Evolutionary conservation across 1,284 basidiomycete genomes (phyloP), one percentile per base, ranked within the genome.

Genomic region (Ceratobasidium sp.): DNA sequence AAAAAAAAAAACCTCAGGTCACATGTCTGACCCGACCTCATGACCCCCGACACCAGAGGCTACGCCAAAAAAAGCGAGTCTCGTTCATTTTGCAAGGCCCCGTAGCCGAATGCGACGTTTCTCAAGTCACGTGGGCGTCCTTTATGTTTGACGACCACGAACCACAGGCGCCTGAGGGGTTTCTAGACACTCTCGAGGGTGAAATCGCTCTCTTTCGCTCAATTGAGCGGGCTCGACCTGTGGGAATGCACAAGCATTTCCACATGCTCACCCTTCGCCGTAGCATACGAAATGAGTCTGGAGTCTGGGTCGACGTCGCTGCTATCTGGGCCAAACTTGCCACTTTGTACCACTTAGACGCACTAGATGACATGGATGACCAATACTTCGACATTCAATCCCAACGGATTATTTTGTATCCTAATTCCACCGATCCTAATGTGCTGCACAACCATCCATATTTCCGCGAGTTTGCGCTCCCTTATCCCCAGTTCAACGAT

Each of bases 181-280:
- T 92, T 82, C 89, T 95, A 38, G 88, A 92, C 82, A 91, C 89
- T 6, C 89, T 94, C 77, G 90, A 92, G 81, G 93, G 93, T 56
- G 94, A 95, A 84, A 93, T 94, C 61, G 88, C 92, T 4, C 92
- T 95, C 84, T 94, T 94, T 82, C 89, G 92, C 69, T 91, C 92
- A 1, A 86, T 94, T 56, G 93, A 92, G 89, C 91, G 91, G 65
- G 88, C 92, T 7, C 87, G 94, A 76, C 94, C 93, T 0, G 89
- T 95, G 76, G 94, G 93, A 67, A 90, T 92, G 56, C 92, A 95
- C 84, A 90, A 90, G 38, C 89, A 93, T 84, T 94, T 95, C 85
- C 93, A 95, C 82, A 86, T 93, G 81, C 86, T 95, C 78, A 88
- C 90, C 79, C 92, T 95, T 79, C 90, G 91, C 79, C 91, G 89